phyloP scores from a whole-genome alignment of 345 rosid genomes.

The Pistacia integerrima region DNA sequence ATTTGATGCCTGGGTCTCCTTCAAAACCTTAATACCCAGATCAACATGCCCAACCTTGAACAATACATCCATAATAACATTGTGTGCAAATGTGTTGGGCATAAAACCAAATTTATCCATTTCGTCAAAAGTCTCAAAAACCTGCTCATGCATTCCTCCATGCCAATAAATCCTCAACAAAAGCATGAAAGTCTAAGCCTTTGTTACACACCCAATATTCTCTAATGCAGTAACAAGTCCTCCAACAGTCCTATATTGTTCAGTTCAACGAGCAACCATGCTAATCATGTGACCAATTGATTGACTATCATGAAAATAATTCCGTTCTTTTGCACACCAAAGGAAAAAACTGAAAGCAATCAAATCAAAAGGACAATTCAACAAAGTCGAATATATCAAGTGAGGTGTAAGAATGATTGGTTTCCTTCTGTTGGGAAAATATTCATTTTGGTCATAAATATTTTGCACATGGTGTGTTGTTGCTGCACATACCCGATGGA shows the following conservation, averaged over 20 bases:
- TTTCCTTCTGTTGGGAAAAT: constrained; percentile 14
- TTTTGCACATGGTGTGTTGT: constrained; percentile 1
- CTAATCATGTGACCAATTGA: constrained; percentile 57
- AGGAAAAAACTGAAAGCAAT: constrained; percentile 60
- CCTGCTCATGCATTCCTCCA: constrained; percentile 51
- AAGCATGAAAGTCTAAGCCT: constrained; percentile 55
- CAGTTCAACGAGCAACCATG: constrained; percentile 43
- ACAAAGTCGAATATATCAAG: constrained; percentile 42
- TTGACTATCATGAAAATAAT: constrained; percentile 45
- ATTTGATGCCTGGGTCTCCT: constrained; percentile 42
- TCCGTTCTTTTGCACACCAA: constrained; percentile 55
- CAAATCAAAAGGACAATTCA: constrained; percentile 59
- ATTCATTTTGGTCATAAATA: neutral
- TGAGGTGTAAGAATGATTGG: constrained; percentile 40
- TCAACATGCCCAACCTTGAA: constrained; percentile 43
- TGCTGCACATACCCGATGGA: constrained; percentile 11
- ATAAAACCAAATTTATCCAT: too few species aligned
- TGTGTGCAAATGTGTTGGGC: too few species aligned
- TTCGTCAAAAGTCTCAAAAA: constrained; percentile 46
- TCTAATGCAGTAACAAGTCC: constrained; percentile 44
- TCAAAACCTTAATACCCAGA: constrained; percentile 43
- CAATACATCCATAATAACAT: constrained; percentile 48
- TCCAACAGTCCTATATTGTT: constrained; percentile 28
- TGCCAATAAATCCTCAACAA: constrained; percentile 75
- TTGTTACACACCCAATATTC: constrained; percentile 41